Evolutionary conservation across 75 land plant genomes (phyloP), one percentile per base, ranked within the genome.

Genomic region (Chamaecyparis obtusa): DNA sequence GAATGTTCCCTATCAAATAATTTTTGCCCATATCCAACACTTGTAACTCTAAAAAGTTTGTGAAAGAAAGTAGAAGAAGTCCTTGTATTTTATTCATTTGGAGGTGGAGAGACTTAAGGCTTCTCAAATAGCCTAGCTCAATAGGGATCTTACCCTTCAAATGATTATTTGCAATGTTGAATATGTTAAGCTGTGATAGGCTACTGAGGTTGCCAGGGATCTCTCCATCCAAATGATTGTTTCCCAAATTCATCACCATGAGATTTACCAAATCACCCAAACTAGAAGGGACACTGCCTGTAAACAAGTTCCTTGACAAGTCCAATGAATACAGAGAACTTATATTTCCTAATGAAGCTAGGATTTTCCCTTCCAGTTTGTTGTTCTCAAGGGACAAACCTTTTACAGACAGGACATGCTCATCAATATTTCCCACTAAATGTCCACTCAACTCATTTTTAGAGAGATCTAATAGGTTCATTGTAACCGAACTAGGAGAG

Each of bases 1-100:
- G 97, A 30, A 96, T 92, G 4, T 24, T 81, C 69, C 89, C 96
- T 16, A 33, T 32, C 9, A 96, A 37, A 15, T 86, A 5, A 83
- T 96, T 96, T 84, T 93, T 88, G 8, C 94, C 91, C 24, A 93
- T 41, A 81, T 93, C 88, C 30, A 95, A 60, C 16, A 90, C 91
- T 72, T 92, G 91, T 2, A 96, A 86, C 1, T 39, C 24, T 14
- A 1, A 83, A 67, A 92, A 89, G 15, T 89, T 88, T 27, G 71
- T 54, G 39, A 92, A 37, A 39, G 89, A 86, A 21, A 15, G 57
- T 21, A 94, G 90, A 43, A 94, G 3, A 30, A 33, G 35, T 13
- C 94, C 94, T 72, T 80, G 37, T 11, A 94, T n/a, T 0, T 24
- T 55, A 74, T 94, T 94, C 55, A 85, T 79, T 21, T 30, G 49